Evolutionary conservation across 2,329 filamentous ascomycete species (phyloP), one percentile per base, ranked within the genome.

Genomic region (Ramularia collo-cygni): DNA sequence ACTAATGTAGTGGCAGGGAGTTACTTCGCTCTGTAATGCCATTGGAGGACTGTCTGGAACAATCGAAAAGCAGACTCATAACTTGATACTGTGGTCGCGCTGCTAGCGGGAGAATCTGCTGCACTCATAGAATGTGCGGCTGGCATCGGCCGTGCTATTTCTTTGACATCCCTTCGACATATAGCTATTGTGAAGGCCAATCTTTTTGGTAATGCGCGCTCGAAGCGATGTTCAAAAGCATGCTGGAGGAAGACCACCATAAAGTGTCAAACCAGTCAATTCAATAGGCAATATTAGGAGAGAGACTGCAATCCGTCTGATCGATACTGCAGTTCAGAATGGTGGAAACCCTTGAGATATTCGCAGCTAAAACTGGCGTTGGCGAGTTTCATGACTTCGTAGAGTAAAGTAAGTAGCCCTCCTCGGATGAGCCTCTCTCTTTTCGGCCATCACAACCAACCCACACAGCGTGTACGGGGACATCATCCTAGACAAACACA

Each of bases 301-400:
- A 0, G 74, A 78, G 43, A 89, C 86, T 0, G 85, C 83, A 7
- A 65, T 70, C 28, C 66, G 72, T 15, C 73, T 95, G 14, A 79
- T 94, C 3, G 63, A 69, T 6, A 70, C 72, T 46, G 79, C 83
- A 0, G 80, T 88, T 6, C 21, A 71, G 40, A 64, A 65, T 40
- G 82, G 77, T 58, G 69, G 72, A 10, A 57, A 66, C n/a, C 17
- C 40, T 73, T 17, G 66, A 74, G 63, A 70, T 94, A 4, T 89
- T 89, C 63, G 83, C 95, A n/a, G 85, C 80, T 60, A 95, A 95
- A 65, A 88, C 88, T 2, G 88, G 88, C 4, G 76, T 95, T 43
- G 95, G 87, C 70, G 75, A 84, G 49, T 95, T 95, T 64, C 81
- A 82, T 40, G 84, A 93, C 48, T 93, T 95, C 57, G 65, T 95